Base-by-base conservation (phyloP, 129 eudicot species). In the Kitagawia praeruptora region DNA sequence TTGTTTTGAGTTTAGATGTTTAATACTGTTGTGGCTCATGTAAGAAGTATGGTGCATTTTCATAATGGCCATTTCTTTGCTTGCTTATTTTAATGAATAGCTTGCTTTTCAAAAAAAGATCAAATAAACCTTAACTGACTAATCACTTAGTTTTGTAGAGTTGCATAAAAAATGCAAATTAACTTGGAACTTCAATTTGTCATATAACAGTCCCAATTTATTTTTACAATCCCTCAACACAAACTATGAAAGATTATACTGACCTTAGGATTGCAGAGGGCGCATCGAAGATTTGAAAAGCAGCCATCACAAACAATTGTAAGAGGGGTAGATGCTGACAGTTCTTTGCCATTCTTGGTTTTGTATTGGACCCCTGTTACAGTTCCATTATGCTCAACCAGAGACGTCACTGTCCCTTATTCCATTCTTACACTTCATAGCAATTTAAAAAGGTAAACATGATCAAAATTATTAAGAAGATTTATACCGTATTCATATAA, bases 281-380 rank as follows among this genome's bases (percentile, higher is more conserved):
- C 80, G 14, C 96, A 84, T 27, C 97, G 81, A 78, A 92, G 86
- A 83, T 90, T 93, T 76, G 98, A 93, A 81, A 93, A 93, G 76
- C 96, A 92, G 4, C 97, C 97, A 86, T 92, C 97, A 70, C 97
- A 92, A 19, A 92, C 97, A 42, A 92, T 78, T 67, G 98, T 93
- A 77, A 93, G 80, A 80, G 98, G 96, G 25, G 96, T 93, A 78
- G 84, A 90, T 70, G 96, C 93, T 75, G 85, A 79, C 77, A 80
- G 63, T 79, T 87, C 86, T 83, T 90, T 80, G 15, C 96, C 93
- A 41, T 80, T 73, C 83, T 90, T 90, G 40, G 79, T 82, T 84
- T 86, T 93, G 88, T 88, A 93, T 78, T 80, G 89, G 39, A 93
- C 96, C 71, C 98, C 98, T 86, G 78, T 90, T 11, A 93, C 83